phyloP scores from a whole-genome alignment of 2,329 filamentous ascomycete genomes.

The Pseudogymnoascus sp. region DNA sequence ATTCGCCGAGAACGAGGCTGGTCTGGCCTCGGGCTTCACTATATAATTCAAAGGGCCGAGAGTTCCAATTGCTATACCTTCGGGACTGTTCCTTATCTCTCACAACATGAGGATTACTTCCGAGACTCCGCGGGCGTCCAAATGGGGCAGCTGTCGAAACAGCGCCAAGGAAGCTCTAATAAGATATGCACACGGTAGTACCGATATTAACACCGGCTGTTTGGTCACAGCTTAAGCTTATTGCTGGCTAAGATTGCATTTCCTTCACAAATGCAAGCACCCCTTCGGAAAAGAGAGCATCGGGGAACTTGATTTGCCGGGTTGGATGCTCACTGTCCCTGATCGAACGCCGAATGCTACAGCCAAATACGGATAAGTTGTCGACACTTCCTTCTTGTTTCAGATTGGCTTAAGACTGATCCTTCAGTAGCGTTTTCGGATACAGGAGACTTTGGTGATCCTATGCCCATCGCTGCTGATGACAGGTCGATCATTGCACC shows the following conservation, averaged over 20 bases:
- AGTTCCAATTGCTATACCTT: background rate
- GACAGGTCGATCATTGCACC: background rate
- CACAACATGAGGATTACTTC: background rate
- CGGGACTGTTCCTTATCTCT: background rate
- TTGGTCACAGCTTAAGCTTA: conserved; percentile 3
- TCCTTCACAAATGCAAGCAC: background rate
- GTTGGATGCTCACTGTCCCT: background rate
- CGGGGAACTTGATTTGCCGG: background rate
- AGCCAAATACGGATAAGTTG: background rate
- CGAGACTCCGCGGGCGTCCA: background rate
- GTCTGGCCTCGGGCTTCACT: background rate
- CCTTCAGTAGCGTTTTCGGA: background rate
- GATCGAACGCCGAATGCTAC: background rate
- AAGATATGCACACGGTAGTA: background rate
- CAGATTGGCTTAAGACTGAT: background rate
- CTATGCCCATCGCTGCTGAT: background rate
- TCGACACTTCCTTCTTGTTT: background rate
- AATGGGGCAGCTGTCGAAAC: background rate
- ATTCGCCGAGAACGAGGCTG: background rate
- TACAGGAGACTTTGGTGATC: background rate
- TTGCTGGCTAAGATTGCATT: background rate
- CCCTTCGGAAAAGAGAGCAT: background rate
- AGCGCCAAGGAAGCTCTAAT: background rate
- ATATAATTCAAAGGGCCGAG: background rate
- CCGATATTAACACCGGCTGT: conserved; percentile 1